Evolutionary conservation across 495 filamentous ascomycete genomes (phyloP).

Genomic region (Collariella sp.): DNA sequence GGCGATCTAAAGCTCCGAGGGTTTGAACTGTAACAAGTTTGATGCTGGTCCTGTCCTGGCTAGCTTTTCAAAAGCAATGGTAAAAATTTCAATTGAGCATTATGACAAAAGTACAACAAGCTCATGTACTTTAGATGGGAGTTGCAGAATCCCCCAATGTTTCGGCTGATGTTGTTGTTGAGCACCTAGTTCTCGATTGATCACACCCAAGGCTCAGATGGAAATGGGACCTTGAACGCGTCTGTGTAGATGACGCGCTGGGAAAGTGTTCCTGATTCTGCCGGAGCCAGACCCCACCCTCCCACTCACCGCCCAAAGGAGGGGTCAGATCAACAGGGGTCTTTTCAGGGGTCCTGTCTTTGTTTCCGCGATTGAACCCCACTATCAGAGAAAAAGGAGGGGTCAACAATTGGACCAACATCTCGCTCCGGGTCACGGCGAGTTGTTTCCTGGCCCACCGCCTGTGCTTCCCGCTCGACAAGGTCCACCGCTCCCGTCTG

Average conservation of each 20-base stretch:
- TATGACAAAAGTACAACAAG: no score
- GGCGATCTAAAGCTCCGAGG: neutral
- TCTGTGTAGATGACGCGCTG: constrained; percentile 5
- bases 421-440: neutral
- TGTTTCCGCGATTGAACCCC: neutral
- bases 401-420: constrained; percentile 6
- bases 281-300: neutral
- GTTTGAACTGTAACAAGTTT: no score
- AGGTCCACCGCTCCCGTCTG: neutral
- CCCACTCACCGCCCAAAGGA: neutral
- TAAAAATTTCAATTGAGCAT: no score
- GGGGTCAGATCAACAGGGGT: neutral
- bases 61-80: no score
- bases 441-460: constrained; percentile 2
- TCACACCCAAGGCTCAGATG: no score
- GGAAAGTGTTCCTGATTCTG: neutral
- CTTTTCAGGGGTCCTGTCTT: neutral
- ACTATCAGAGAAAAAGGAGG: neutral
- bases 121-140: no score
- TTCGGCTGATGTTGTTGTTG: neutral
- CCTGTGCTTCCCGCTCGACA: neutral
- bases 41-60: no score
- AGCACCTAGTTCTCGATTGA: no score
- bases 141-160: no score
- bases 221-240: neutral